Evolutionary conservation across 306 rosid species (phyloP).

Genomic region (Biancaea sappan): DNA sequence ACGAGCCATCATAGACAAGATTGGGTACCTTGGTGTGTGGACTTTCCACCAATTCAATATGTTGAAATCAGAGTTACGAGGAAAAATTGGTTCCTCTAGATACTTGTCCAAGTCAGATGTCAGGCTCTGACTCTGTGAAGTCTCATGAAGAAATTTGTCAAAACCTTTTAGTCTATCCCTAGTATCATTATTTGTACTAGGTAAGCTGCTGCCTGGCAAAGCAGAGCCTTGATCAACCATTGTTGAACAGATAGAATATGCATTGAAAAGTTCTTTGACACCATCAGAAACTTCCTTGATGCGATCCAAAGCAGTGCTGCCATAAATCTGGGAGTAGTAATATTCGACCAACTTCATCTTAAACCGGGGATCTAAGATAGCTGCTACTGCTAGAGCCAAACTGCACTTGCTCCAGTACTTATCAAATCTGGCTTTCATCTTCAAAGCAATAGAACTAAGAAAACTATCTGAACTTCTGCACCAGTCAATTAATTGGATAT

Average conservation of each 20-base stretch:
- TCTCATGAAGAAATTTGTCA: slow-evolving; percentile 90
- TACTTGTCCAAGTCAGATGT: slow-evolving; percentile 90
- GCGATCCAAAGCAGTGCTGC: slow-evolving; percentile 83
- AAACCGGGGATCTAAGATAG: slow-evolving; percentile 90
- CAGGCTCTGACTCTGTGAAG: slow-evolving; percentile 66
- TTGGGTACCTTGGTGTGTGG: slow-evolving; percentile 96
- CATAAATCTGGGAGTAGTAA: slow-evolving; percentile 91
- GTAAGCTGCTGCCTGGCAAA: slow-evolving; percentile 81
- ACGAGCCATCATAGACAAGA: slow-evolving; percentile 95
- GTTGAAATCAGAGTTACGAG: slow-evolving; percentile 82
- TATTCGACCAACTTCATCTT: slow-evolving; percentile 95
- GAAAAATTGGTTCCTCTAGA: slow-evolving; percentile 91
- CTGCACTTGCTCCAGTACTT: slow-evolving; percentile 96
- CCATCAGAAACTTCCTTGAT: slow-evolving; percentile 89
- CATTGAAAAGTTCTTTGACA: slow-evolving; percentile 79
- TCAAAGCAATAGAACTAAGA: slow-evolving; percentile 67
- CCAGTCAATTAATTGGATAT: slow-evolving; percentile 86
- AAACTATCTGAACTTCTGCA: slow-evolving; percentile 77
- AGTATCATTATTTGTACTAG: slow-evolving; percentile 60
- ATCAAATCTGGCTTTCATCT: slow-evolving; percentile 85
- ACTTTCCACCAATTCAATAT: slow-evolving; percentile 97
- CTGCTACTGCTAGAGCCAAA: slow-evolving; percentile 82
- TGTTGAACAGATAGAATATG: slow-evolving; percentile 78
- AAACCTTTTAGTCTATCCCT: slow-evolving; percentile 92
- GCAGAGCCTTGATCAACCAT: slow-evolving; percentile 91